Evolutionary conservation across 1,284 basidiomycete genomes (phyloP), one percentile per base, ranked within the genome.

Genomic region (Sporisorium graminicola): DNA sequence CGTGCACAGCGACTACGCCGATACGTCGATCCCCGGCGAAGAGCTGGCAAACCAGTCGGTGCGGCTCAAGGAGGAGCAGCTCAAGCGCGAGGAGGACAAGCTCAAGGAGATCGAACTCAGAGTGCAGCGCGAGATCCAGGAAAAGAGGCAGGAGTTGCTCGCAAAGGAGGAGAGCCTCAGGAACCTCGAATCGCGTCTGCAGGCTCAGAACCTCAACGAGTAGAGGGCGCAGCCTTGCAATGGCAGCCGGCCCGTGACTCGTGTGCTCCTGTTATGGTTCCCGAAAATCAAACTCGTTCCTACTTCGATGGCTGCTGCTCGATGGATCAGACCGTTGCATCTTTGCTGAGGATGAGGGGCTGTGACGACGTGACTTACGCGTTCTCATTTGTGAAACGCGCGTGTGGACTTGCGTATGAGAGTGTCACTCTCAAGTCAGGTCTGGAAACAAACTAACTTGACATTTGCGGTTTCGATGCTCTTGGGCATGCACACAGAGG

Each of bases 51-150:
- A 92, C 74, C 96, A 98, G 88, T 94, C 92, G 62, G 95, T 98
- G 58, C 92, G 95, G 70, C 91, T 98, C 88, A 98, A 98, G 89
- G 96, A 99, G 88, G 96, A 99, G 87, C 97, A 99, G 87, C 91
- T 99, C 71, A 92, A 95, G 81, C 89, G 94, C 74, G 97, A 99
- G 87, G 86, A 86, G 82, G 79, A 85, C 63, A 85, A 94, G 91
- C 89, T 99, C 76, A 93, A 96, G 81, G 97, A 99, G 88, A 95
- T 98, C 86, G 97, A 99, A 86, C 90, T 98, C 87, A 95, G 94
- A 86, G 95, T 98, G 42, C 96, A 98, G 87, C 91, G 97, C 70
- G 97, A 99, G 89, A 96, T 99, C 87, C 94, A 94, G 87, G 94
- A 99, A 89, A 98, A 98, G 90, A 90, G 95, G 84, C 97, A 99